phyloP scores from a whole-genome alignment of 2,329 filamentous ascomycete genomes.

The Elsinoe perseae region DNA sequence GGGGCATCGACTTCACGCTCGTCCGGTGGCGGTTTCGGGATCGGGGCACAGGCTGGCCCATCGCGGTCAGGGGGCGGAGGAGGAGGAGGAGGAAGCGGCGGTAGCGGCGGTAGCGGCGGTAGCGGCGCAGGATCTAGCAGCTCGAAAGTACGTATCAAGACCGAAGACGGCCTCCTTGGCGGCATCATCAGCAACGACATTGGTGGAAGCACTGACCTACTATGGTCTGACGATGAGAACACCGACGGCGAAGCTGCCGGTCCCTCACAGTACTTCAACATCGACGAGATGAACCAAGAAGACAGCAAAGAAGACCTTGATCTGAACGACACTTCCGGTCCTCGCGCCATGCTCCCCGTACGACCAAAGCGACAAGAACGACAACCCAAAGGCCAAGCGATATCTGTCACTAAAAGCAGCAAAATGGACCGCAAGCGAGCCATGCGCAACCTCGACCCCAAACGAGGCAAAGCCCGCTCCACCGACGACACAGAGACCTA shows the following conservation, averaged over 20 bases:
- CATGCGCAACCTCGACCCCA: constrained; percentile 15
- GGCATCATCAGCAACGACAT: constrained; percentile 26
- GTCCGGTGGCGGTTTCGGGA: constrained; percentile 11
- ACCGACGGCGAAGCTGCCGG: constrained; percentile 35
- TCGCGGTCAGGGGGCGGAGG: constrained; percentile 19
- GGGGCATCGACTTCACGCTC: neutral
- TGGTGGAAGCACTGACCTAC: constrained; percentile 35
- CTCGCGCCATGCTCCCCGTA: constrained; percentile 19
- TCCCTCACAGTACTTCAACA: constrained; percentile 33
- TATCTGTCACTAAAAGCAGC: constrained; percentile 14
- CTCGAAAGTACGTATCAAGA: constrained; percentile 28
- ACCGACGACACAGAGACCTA: constrained; percentile 39
- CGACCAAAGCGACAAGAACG: neutral
- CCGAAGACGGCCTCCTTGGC: constrained; percentile 23
- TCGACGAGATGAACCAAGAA: constrained; percentile 51
- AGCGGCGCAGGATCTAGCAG: constrained; percentile 18
- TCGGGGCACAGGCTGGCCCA: neutral
- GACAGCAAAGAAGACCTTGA: constrained; percentile 24
- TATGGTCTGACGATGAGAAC: constrained; percentile 45
- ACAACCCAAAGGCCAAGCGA: neutral
- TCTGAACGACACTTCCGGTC: constrained; percentile 3
- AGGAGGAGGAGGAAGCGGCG: too few species aligned
- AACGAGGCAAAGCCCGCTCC: constrained; percentile 33
- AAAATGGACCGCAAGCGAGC: constrained; percentile 13
- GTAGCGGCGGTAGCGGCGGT: constrained; percentile 16